Percentiles rank a stretch among this genome's conserved stretches.
phyloP scores from a whole-genome alignment of 1,284 basidiomycete genomes.

The Leccinum pseudoinsigne region DNA sequence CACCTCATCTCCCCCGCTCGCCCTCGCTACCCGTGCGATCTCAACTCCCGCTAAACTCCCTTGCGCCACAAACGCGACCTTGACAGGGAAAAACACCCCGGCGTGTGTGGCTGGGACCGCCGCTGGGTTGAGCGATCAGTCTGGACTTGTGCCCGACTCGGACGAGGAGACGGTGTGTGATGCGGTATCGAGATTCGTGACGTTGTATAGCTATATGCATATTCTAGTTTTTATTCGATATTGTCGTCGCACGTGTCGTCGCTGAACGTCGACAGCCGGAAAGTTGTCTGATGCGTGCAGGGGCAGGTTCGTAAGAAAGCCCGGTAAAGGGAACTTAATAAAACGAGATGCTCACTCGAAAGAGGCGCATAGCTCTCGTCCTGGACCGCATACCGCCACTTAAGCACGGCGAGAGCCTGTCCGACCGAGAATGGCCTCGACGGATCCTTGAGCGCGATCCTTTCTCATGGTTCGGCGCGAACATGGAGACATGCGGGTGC shows the following conservation, averaged over 20 bases:
- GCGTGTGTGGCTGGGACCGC: no score
- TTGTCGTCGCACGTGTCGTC: conserved; percentile 91
- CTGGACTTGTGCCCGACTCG: no score
- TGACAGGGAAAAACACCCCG: conserved; percentile 55
- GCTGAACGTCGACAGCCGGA: conserved; percentile 66
- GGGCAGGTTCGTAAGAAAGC: background rate
- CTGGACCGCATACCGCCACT: conserved; percentile 90
- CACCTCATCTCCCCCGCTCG: conserved; percentile 60
- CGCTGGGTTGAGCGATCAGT: no score
- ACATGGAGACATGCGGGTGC: conserved; percentile 94
- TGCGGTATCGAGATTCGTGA: no score
- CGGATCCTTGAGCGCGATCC: conserved; percentile 83
- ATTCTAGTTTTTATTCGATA: conserved; percentile 94
- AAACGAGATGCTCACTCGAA: conserved; percentile 62
- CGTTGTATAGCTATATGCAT: no score
- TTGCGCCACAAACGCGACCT: conserved; percentile 77
- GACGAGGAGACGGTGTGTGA: no score
- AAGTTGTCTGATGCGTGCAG: conserved; percentile 63
- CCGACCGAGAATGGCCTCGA: conserved; percentile 86
- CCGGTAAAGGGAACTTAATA: background rate
- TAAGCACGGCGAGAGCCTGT: conserved; percentile 85
- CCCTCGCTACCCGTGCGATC: conserved; percentile 56
- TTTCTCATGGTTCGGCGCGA: conserved; percentile 63
- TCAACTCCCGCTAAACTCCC: conserved; percentile 77
- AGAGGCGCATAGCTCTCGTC: conserved; percentile 93